Percentiles rank a stretch among this genome's conserved stretches.
Evolutionary conservation across 148 eudicot species (phyloP).

Genomic region (Chenopodium quinoa): DNA sequence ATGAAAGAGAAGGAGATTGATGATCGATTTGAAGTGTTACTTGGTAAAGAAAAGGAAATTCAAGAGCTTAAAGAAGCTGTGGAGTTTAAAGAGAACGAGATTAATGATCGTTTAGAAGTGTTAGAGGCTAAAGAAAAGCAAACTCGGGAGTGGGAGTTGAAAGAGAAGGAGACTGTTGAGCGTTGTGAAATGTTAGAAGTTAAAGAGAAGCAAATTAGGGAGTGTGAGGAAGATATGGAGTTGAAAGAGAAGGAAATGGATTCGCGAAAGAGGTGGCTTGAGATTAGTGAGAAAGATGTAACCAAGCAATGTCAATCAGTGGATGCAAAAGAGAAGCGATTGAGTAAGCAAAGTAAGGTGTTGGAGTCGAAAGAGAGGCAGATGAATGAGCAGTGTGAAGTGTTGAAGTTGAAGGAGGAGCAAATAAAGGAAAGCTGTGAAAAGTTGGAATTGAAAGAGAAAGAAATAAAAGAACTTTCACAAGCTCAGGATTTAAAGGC

Average conservation of each 20-base stretch:
- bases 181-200: not conserved
- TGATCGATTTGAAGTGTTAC: not conserved
- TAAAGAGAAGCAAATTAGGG: not conserved
- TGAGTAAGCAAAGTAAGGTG: not conserved
- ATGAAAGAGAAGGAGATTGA: not conserved
- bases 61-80: not conserved
- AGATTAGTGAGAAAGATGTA: constrained; percentile 4
- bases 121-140: no score
- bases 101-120: not conserved
- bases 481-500: not conserved
- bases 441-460: not conserved
- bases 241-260: constrained; percentile 13
- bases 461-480: not conserved
- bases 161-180: constrained; percentile 13
- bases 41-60: not conserved
- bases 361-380: not conserved
- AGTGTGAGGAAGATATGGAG: not conserved
- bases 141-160: not conserved
- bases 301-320: not conserved
- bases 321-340: constrained; percentile 4
- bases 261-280: not conserved
- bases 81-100: constrained; percentile 14
- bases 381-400: not conserved
- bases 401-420: not conserved
- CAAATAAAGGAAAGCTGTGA: not conserved